Conservation (phyloP, 2,329 filamentous ascomycete genomes). For the Plectosphaerella sp. region DNA sequence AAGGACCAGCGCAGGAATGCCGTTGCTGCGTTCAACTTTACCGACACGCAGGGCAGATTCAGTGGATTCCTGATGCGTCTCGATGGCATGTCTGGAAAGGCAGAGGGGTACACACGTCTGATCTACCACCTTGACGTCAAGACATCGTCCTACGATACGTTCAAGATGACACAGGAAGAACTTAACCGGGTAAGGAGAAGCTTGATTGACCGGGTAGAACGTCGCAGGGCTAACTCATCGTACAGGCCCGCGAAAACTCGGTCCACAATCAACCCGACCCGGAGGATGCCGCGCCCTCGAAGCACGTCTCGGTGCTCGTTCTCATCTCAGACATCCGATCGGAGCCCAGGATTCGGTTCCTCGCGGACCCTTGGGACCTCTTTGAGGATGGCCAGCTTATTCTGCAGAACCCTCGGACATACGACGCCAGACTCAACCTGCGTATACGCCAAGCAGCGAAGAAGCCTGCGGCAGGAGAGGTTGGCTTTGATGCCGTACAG, state of each 20-base stretch:
- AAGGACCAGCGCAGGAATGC: neutral
- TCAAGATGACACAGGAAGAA: conserved; percentile 4
- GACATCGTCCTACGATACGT: neutral
- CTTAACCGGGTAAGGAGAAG: conserved; percentile 4
- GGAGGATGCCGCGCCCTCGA: neutral
- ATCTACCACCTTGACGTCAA: conserved; percentile 9
- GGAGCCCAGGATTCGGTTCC: conserved; percentile 6
- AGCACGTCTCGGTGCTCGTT: conserved; percentile 7
- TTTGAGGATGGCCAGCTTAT: conserved; percentile 6
- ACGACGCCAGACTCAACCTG: conserved; percentile 4
- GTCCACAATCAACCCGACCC: conserved; percentile 2
- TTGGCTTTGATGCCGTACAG: conserved; percentile 5
- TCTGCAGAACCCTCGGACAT: conserved; percentile 1
- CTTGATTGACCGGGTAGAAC: neutral
- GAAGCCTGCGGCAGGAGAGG: neutral
- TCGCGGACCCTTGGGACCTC: conserved; percentile 8
- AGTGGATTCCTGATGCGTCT: conserved; percentile 7
- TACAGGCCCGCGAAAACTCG: conserved; percentile 5
- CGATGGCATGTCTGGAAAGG: conserved; percentile 4
- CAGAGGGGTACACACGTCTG: conserved; percentile 4
- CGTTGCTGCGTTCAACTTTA: conserved; percentile 3
- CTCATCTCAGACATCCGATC: conserved; percentile 2
- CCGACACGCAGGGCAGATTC: conserved; percentile 6
- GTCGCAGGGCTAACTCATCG: neutral
- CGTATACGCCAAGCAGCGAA: neutral